Evolutionary conservation across 2,329 filamentous ascomycete species (phyloP), one percentile per base, ranked within the genome.

Genomic region (Tolypocladium ophioglossoides): DNA sequence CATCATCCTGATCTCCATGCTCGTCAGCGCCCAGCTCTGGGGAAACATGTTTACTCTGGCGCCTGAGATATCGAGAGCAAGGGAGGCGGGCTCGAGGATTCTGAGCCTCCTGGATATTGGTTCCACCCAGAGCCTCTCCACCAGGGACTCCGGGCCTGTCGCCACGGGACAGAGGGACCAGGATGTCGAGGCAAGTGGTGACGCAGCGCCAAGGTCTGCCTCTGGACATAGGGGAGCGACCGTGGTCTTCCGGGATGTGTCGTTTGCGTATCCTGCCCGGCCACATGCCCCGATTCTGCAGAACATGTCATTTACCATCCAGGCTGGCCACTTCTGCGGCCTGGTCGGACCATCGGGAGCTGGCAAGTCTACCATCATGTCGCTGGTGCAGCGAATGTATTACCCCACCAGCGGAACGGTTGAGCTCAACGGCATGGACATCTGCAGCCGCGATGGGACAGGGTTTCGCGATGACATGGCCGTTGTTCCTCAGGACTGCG

Each of bases 21-120:
- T 91, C 1, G 82, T 90, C 40, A 85, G 83, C 54, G 86, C 87
- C 0, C 84, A 88, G 65, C 75, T 86, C 6, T 88, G 85, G 75
- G 84, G 86, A 11, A 83, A 89, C 62, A 82, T 90, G 68, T 90
- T 91, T 64, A 82, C 82, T 27, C 78, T 91, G 1, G 86, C 86
- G 0, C 87, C 86, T 1, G 87, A 91, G 58, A 77, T 91, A n/a
- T 83, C 85, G 1, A 79, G 81, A 47, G 86, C 87, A 1, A 78
- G 78, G 34, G 74, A 75, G 1, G 83, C 86, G 3, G 80, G 82
- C 12, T 77, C 76, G 7, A 73, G 82, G 38, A 80, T 87, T 48
- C 69, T 80, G 52, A 73, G 68, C 55, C 66, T 81, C 30, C 74
- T 81, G 51, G 70, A 75, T 48, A 65, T 79, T 3, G 72, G 74